These are phyloP conservation scores for Phytophthora pini DNA, from an alignment of 352 stramenopile genomes.

Conservation along the genomic window DNA sequence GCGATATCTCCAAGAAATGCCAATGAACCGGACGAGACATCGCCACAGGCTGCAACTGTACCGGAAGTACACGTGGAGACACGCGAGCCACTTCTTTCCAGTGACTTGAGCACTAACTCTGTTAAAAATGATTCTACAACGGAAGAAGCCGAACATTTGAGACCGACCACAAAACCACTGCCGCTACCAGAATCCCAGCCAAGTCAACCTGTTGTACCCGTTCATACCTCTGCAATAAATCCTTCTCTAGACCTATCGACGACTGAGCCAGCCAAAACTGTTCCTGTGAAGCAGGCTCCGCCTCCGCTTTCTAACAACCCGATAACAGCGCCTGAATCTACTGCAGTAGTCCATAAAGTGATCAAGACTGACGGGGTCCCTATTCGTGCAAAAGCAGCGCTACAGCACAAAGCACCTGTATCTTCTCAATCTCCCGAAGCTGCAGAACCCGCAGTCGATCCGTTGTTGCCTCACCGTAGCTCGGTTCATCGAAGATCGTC, in stretches of 20 bases:
- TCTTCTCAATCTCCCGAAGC: background rate
- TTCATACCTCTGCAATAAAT: background rate
- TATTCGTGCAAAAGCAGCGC: background rate
- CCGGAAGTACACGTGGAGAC: background rate
- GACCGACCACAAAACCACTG: background rate
- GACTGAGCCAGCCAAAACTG: background rate
- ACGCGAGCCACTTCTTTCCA: background rate
- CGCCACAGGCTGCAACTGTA: background rate
- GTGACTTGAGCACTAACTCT: background rate
- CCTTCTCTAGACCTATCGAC: too few relatives aligned
- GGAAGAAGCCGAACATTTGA: background rate
- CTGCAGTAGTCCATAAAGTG: background rate
- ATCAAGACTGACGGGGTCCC: slow-evolving; percentile 4
- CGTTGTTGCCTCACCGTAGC: slow-evolving; percentile 16
- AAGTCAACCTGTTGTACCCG: background rate
- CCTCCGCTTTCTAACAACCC: background rate
- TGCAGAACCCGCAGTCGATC: slow-evolving; percentile 4
- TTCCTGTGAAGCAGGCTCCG: background rate
- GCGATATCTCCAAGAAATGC: background rate
- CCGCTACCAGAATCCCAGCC: background rate
- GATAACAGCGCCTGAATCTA: background rate
- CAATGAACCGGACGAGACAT: background rate
- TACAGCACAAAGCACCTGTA: slow-evolving; percentile 1
- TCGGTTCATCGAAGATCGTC: slow-evolving; percentile 19
- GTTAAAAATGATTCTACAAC: background rate